These are phyloP conservation scores for Termitomyces sp. DNA, from an alignment of 768 basidiomycete genomes.

Conservation along the genomic window DNA sequence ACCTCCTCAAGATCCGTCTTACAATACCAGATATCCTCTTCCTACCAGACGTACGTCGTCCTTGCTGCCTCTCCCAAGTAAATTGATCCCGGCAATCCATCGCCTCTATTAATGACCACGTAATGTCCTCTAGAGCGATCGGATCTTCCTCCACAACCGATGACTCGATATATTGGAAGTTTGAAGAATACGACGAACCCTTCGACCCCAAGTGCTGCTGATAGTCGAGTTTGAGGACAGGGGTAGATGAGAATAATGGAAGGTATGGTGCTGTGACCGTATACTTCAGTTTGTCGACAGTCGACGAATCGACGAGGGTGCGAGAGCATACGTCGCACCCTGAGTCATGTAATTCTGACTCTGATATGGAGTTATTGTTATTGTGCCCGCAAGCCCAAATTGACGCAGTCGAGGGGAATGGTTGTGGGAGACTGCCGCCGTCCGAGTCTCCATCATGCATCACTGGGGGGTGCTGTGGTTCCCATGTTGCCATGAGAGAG, in stretches of 20 bases:
- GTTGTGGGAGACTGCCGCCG: constrained; percentile 14
- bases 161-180: neutral
- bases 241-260: constrained; percentile 4
- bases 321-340: neutral
- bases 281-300: neutral
- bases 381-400: constrained; percentile 3
- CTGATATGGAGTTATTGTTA: neutral
- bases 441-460: neutral
- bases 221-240: neutral
- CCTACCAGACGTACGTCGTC: neutral
- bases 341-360: neutral
- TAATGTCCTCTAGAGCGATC: constrained; percentile 18
- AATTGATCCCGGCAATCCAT: constrained; percentile 21
- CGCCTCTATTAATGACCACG: constrained; percentile 22
- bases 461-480: neutral
- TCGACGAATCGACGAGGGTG: neutral
- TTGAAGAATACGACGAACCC: neutral
- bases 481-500: neutral
- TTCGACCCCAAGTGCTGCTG: neutral
- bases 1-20: constrained; percentile 4
- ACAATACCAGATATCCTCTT: neutral
- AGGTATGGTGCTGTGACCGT: neutral
- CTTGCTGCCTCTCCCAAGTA: neutral
- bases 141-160: neutral
- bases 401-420: constrained; percentile 22